These are phyloP conservation scores for Anisodus acutangulus DNA, from an alignment of 257 asterid species.

Conservation along the genomic window DNA sequence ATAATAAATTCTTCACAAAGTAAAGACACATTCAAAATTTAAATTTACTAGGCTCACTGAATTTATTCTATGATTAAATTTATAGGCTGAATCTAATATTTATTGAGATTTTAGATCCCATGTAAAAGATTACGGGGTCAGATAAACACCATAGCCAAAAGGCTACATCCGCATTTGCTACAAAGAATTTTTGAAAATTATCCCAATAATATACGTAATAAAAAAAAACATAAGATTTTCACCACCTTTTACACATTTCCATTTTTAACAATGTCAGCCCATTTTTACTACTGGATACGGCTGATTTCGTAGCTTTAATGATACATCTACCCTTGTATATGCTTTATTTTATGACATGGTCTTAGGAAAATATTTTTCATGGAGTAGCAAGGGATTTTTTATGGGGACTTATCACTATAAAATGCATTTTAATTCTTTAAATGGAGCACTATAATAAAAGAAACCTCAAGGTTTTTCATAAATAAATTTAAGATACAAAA, in stretches of 20 bases:
- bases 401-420: neutral
- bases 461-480: neutral
- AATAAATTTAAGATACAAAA: constrained; percentile 12
- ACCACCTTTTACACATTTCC: too few species aligned
- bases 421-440: neutral
- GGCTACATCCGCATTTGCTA: neutral
- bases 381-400: neutral
- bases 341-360: neutral
- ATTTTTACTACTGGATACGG: neutral
- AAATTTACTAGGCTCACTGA: neutral
- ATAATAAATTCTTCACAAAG: neutral
- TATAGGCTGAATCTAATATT: neutral
- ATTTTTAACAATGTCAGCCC: too few species aligned
- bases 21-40: neutral
- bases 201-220: too few species aligned
- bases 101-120: too few species aligned
- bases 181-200: too few species aligned
- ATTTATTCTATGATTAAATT: neutral
- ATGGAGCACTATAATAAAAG: neutral
- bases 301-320: neutral
- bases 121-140: too few species aligned
- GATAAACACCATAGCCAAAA: neutral
- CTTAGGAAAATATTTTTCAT: neutral
- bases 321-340: neutral
- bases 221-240: too few species aligned